These are phyloP conservation scores for Trypanosoma mega DNA, from an alignment of 208 protist species.

Conservation along the genomic window DNA sequence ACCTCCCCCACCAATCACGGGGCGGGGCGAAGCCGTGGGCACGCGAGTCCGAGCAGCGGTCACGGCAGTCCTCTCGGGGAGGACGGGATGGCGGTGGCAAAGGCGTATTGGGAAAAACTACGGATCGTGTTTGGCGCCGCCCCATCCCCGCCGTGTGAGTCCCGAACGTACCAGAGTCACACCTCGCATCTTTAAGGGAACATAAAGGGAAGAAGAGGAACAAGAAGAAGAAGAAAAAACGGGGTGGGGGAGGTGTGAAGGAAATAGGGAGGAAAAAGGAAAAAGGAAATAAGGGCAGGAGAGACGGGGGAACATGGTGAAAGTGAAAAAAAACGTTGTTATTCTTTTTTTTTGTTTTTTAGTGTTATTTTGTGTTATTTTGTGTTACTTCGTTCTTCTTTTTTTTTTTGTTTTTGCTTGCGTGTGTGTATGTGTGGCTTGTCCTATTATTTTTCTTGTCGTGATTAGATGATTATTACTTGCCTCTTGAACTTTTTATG, in stretches of 20 bases:
- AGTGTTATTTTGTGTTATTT: slow-evolving; percentile 4
- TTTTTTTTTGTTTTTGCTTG: neutral
- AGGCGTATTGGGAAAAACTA: slow-evolving; percentile 21
- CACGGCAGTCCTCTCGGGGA: no score
- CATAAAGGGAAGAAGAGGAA: slow-evolving; percentile 2
- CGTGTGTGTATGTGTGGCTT: slow-evolving; percentile 5
- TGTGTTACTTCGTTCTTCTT: neutral
- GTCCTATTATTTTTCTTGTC: no score
- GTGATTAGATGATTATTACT: no score
- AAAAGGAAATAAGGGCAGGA: no score
- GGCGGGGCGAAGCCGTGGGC: neutral
- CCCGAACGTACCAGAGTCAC: slow-evolving; percentile 18
- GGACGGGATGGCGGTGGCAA: neutral
- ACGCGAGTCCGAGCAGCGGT: neutral
- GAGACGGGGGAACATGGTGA: no score
- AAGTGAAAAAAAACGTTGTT: slow-evolving; percentile 16
- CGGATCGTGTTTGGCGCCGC: slow-evolving; percentile 8
- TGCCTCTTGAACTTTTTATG: no score
- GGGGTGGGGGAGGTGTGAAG: no score
- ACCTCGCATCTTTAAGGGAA: slow-evolving; percentile 16
- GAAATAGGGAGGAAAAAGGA: no score
- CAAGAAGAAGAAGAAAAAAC: slow-evolving; percentile 2
- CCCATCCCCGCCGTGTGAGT: slow-evolving; percentile 13
- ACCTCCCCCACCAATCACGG: slow-evolving; percentile 1
- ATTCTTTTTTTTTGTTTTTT: slow-evolving; percentile 18